phyloP scores from a whole-genome alignment of 768 basidiomycete genomes.

The Rhizopogon salebrosus region DNA sequence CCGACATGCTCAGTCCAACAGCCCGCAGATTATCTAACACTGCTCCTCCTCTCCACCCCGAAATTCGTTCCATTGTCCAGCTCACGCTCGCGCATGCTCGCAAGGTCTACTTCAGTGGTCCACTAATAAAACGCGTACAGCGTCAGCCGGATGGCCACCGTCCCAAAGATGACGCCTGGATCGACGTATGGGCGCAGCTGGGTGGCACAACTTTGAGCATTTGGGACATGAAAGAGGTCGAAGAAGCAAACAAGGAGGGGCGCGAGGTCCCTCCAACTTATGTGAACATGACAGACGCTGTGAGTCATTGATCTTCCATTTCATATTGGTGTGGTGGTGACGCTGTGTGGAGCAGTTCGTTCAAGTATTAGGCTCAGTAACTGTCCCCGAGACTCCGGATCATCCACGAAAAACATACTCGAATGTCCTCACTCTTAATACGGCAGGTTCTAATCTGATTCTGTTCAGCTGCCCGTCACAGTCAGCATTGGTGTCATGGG shows the following conservation, averaged over 20 bases:
- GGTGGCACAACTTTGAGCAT: slow-evolving; percentile 85
- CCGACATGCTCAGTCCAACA: slow-evolving; percentile 21
- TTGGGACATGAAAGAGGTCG: slow-evolving; percentile 88
- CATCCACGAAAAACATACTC: slow-evolving; percentile 53
- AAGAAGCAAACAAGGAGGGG: slow-evolving; percentile 76
- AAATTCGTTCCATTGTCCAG: slow-evolving; percentile 75
- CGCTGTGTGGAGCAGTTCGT: slow-evolving; percentile 48
- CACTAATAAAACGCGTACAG: slow-evolving; percentile 71
- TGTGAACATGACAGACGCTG: slow-evolving; percentile 84
- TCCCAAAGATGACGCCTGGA: slow-evolving; percentile 77
- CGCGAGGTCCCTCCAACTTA: slow-evolving; percentile 83
- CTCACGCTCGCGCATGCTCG: slow-evolving; percentile 72
- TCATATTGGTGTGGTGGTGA: slow-evolving; percentile 7
- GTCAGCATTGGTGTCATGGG: slow-evolving; percentile 77
- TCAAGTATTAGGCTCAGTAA: slow-evolving; percentile 71
- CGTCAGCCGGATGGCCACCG: slow-evolving; percentile 71
- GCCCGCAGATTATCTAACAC: slow-evolving; percentile 11
- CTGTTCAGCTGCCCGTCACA: slow-evolving; percentile 82
- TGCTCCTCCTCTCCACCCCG: slow-evolving; percentile 61
- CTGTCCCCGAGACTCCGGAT: slow-evolving; percentile 48
- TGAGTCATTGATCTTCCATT: slow-evolving; percentile 36
- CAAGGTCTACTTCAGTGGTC: slow-evolving; percentile 86
- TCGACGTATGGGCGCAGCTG: slow-evolving; percentile 85
- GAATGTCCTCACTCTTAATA: slow-evolving; percentile 88
- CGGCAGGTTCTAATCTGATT: slow-evolving; percentile 86